Conservation (phyloP, 495 filamentous ascomycete species). For the Geopyxis carbonaria region DNA sequence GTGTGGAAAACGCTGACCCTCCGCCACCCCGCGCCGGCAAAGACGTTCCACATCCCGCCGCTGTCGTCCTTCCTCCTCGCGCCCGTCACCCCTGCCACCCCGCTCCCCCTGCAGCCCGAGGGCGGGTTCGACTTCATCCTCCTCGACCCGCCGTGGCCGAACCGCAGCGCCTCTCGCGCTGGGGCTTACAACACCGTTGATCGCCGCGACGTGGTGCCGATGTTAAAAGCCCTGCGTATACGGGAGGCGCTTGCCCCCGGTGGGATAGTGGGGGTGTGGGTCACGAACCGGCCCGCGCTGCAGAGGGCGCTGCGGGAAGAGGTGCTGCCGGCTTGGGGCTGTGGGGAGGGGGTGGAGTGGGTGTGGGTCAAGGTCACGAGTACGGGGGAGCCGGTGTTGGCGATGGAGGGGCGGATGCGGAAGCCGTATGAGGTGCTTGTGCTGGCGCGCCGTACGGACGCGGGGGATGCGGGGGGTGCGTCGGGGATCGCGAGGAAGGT, state of each 20-base stretch:
- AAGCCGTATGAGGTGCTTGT: slow-evolving; percentile 78
- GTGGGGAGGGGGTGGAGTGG: slow-evolving; percentile 62
- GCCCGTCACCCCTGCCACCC: slow-evolving; percentile 11
- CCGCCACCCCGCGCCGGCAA: slow-evolving; percentile 7
- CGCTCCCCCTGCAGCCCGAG: slow-evolving; percentile 16
- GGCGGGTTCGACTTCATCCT: slow-evolving; percentile 59
- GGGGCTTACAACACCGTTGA: slow-evolving; percentile 43
- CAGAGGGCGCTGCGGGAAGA: slow-evolving; percentile 41
- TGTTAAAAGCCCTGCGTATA: slow-evolving; percentile 39
- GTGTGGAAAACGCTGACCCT: slow-evolving; percentile 20
- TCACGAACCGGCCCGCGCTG: slow-evolving; percentile 59
- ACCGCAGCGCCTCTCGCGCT: slow-evolving; percentile 62
- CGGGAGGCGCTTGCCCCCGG: slow-evolving; percentile 32
- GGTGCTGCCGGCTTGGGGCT: slow-evolving; percentile 44
- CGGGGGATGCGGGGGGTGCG: slow-evolving; percentile 7
- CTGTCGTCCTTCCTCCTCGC: slow-evolving; percentile 35
- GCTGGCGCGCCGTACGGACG: slow-evolving; percentile 34
- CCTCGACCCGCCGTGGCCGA: slow-evolving; percentile 89
- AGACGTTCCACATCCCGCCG: slow-evolving; percentile 35
- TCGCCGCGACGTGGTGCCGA: slow-evolving; percentile 24
- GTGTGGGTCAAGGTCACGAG: slow-evolving; percentile 73
- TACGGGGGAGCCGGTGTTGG: slow-evolving; percentile 48
- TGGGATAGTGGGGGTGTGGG: slow-evolving; percentile 62
- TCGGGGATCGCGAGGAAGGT: neutral
- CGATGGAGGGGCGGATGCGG: slow-evolving; percentile 53